Evolutionary conservation across 768 basidiomycete genomes (phyloP).

Genomic region (Tricholoma sp.): DNA sequence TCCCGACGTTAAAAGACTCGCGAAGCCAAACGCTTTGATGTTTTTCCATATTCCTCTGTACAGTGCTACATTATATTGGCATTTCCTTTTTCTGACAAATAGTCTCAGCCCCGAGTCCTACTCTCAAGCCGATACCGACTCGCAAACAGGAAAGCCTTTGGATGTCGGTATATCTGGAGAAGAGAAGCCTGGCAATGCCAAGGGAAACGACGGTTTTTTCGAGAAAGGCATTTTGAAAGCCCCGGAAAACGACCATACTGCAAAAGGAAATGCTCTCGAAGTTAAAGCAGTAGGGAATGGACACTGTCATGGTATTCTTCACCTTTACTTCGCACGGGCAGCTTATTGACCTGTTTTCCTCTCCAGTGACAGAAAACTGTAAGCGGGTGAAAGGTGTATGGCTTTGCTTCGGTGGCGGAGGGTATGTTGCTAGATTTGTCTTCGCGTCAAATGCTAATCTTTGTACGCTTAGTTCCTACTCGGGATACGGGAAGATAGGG

Average conservation of each 20-base stretch:
- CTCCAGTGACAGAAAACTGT: slow-evolving; percentile 82
- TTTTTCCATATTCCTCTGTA: slow-evolving; percentile 98
- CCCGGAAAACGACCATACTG: slow-evolving; percentile 61
- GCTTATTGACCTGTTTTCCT: not conserved
- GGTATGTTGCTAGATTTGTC: slow-evolving; percentile 37
- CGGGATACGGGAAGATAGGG: slow-evolving; percentile 70
- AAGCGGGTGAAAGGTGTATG: slow-evolving; percentile 81
- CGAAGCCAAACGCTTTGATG: slow-evolving; percentile 94
- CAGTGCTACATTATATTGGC: slow-evolving; percentile 18
- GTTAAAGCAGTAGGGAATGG: slow-evolving; percentile 90
- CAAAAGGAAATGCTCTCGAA: slow-evolving; percentile 47
- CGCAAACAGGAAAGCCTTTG: slow-evolving; percentile 52
- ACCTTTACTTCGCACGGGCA: not conserved
- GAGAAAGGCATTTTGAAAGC: slow-evolving; percentile 73
- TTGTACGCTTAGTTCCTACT: not conserved
- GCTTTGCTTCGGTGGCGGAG: slow-evolving; percentile 88
- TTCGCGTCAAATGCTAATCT: not conserved
- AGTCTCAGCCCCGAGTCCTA: slow-evolving; percentile 68
- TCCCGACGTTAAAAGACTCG: slow-evolving; percentile 51
- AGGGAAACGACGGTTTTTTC: slow-evolving; percentile 78
- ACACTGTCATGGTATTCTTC: slow-evolving; percentile 68
- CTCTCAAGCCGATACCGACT: slow-evolving; percentile 58
- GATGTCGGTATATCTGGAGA: slow-evolving; percentile 63
- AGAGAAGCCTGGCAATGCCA: slow-evolving; percentile 59
- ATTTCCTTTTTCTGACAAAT: not conserved